Evolutionary conservation across 148 eudicot genomes (phyloP).

Genomic region (Beta vulgaris): DNA sequence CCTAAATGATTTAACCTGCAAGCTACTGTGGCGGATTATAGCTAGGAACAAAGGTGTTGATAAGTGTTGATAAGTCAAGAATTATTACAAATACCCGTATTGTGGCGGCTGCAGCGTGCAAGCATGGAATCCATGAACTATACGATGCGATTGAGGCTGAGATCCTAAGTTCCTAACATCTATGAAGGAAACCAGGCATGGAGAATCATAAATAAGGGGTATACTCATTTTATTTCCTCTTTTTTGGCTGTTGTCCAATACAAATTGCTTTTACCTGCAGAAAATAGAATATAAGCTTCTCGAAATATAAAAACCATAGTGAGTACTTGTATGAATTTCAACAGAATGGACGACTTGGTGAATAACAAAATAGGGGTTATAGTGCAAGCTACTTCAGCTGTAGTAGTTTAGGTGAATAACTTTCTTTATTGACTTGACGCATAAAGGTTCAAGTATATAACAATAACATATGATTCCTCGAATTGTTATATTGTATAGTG

Average conservation of each 20-base stretch:
- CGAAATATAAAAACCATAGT: background rate
- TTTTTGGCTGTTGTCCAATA: background rate
- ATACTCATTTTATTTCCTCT: background rate
- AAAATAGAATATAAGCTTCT: background rate
- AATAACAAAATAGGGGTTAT: background rate
- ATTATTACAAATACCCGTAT: background rate
- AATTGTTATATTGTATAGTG: background rate
- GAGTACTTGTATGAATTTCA: background rate
- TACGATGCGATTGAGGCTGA: background rate
- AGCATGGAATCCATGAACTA: no score
- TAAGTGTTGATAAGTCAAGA: background rate
- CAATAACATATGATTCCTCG: background rate
- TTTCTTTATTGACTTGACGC: background rate
- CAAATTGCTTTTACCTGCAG: background rate
- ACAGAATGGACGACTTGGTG: background rate
- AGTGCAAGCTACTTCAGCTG: background rate
- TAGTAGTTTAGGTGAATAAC: background rate
- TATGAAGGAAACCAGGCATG: slow-evolving; percentile 2
- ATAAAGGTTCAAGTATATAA: background rate
- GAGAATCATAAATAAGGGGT: background rate
- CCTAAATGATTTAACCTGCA: background rate
- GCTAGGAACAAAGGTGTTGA: background rate
- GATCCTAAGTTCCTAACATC: background rate
- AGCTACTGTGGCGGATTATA: background rate
- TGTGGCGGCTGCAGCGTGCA: background rate